Evolutionary conservation across 2,329 filamentous ascomycete genomes (phyloP).

Genomic region (Chaetomium sp.): DNA sequence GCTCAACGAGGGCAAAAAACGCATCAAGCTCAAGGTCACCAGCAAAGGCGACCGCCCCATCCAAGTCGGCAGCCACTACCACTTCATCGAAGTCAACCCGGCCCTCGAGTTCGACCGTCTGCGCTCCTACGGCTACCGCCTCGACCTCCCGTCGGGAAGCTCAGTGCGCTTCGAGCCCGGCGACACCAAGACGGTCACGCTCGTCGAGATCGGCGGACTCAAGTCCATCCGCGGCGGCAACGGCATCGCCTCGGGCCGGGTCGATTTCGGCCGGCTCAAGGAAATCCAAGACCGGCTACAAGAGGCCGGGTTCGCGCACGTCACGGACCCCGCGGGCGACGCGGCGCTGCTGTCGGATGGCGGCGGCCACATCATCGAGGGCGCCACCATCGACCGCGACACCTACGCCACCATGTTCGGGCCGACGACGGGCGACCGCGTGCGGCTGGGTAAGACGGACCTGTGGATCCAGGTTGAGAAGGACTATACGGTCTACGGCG

Average conservation of each 20-base stretch:
- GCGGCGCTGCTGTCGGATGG: slow-evolving; percentile 41
- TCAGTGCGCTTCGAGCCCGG: slow-evolving; percentile 92
- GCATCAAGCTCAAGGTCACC: slow-evolving; percentile 69
- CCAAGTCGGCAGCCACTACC: slow-evolving; percentile 91
- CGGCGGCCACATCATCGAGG: slow-evolving; percentile 46
- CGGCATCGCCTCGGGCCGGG: slow-evolving; percentile 62
- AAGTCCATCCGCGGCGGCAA: slow-evolving; percentile 82
- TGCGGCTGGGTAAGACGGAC: slow-evolving; percentile 75
- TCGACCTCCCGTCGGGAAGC: slow-evolving; percentile 87
- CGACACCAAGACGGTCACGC: slow-evolving; percentile 79
- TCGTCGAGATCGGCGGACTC: slow-evolving; percentile 81
- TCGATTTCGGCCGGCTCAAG: slow-evolving; percentile 57
- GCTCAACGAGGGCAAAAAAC: slow-evolving; percentile 67
- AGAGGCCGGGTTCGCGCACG: slow-evolving; percentile 70
- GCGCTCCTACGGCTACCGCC: slow-evolving; percentile 72
- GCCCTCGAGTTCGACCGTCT: slow-evolving; percentile 81
- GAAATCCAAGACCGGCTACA: slow-evolving; percentile 63
- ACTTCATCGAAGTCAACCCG: slow-evolving; percentile 93
- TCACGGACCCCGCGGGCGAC: slow-evolving; percentile 55
- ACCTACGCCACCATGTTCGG: slow-evolving; percentile 88
- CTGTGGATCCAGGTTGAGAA: slow-evolving; percentile 87
- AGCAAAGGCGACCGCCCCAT: slow-evolving; percentile 86
- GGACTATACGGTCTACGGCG: slow-evolving; percentile 77
- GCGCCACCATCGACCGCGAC: slow-evolving; percentile 66
- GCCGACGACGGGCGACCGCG: slow-evolving; percentile 79